Conservation (phyloP, 106 monocot genomes). For the Dendrobium huoshanense region DNA sequence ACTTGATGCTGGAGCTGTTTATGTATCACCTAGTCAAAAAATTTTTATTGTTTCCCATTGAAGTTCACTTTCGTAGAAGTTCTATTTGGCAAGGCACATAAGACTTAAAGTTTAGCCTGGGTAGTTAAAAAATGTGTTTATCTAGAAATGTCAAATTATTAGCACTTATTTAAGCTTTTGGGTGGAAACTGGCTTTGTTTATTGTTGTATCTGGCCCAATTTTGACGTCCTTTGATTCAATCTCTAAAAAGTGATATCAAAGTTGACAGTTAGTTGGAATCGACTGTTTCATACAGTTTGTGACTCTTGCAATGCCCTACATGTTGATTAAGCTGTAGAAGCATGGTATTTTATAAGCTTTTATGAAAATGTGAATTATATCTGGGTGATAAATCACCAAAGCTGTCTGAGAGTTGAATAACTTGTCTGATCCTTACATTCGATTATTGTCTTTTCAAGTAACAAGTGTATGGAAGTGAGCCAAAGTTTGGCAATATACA, state of each 20-base stretch:
- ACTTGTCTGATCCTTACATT: neutral
- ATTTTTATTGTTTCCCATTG: neutral
- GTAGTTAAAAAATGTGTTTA: neutral
- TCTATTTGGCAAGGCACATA: neutral
- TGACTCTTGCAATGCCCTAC: neutral
- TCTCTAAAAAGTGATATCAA: neutral
- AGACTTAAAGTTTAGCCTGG: neutral
- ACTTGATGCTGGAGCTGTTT: neutral
- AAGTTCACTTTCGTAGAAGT: neutral
- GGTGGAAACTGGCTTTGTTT: neutral
- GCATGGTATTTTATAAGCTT: neutral
- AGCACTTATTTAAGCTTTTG: neutral
- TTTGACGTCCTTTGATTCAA: neutral
- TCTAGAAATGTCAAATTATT: neutral
- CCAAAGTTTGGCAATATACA: neutral
- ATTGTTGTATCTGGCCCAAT: neutral
- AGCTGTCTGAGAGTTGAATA: neutral
- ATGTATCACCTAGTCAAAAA: neutral
- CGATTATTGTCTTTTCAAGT: neutral
- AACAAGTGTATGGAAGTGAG: neutral
- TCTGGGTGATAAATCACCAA: neutral
- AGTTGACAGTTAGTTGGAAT: neutral
- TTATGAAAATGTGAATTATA: neutral
- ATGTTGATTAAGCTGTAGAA: neutral
- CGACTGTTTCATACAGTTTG: neutral